Evolutionary conservation across 495 filamentous ascomycete species (phyloP).

Genomic region (Tuber indicum): DNA sequence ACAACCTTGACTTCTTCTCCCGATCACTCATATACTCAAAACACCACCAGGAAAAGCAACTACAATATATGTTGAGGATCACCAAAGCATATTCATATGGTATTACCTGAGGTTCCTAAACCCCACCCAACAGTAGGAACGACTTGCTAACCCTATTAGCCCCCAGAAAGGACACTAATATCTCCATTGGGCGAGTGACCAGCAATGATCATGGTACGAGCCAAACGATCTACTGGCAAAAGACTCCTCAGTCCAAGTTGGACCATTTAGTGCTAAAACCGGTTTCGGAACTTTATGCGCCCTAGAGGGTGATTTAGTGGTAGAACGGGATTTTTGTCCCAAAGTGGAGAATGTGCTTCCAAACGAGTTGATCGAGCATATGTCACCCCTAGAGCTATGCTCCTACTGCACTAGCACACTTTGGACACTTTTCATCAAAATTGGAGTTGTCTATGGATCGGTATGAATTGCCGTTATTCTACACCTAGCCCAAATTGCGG

Average conservation of each 20-base stretch:
- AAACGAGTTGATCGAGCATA: background rate
- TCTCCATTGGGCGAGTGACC: background rate
- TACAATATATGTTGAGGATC: background rate
- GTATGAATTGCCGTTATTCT: background rate
- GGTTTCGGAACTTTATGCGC: background rate
- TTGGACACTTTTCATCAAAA: background rate
- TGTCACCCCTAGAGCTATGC: background rate
- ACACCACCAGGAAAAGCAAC: background rate
- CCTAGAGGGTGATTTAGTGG: background rate
- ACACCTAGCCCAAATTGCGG: background rate
- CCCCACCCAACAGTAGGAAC: background rate
- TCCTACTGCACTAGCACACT: background rate
- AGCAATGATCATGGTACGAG: background rate
- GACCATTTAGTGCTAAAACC: background rate
- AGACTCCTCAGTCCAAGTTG: background rate
- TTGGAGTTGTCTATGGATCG: background rate
- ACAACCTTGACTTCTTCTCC: background rate
- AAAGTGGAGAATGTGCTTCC: background rate
- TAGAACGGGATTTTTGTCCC: background rate
- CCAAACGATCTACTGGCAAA: background rate
- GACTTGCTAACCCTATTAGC: background rate
- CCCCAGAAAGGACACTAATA: background rate
- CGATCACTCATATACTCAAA: constrained; percentile 3
- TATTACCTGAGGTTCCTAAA: background rate
- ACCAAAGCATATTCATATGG: background rate